Conservation (phyloP, 2,329 filamentous ascomycete species). For the Stagonosporopsis cucurbitacearum region DNA sequence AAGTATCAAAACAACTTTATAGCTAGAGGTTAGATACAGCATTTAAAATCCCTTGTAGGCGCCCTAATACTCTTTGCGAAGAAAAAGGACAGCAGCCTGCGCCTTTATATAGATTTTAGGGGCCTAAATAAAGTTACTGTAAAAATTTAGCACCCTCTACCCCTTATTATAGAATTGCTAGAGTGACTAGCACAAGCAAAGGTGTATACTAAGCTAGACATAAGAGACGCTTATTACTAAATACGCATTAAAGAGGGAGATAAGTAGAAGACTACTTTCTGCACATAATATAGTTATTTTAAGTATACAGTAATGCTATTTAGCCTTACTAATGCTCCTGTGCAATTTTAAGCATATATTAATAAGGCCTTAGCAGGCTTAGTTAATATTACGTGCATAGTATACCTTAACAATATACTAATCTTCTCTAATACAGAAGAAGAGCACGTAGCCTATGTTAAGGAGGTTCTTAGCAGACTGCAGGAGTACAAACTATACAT, state of each 20-base stretch:
- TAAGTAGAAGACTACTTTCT: background rate
- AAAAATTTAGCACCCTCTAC: background rate
- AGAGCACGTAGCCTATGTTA: background rate
- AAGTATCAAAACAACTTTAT: background rate
- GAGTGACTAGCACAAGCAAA: background rate
- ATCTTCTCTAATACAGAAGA: background rate
- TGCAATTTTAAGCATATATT: background rate
- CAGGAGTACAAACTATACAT: background rate
- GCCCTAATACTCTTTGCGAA: background rate
- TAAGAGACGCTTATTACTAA: background rate
- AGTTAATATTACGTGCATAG: background rate
- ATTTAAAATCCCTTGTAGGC: background rate
- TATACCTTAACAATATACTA: background rate
- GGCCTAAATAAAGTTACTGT: background rate
- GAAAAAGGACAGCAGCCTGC: background rate
- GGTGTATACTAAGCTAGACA: slow-evolving; percentile 1
- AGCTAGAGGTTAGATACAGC: background rate
- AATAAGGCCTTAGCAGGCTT: background rate
- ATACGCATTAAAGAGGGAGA: background rate
- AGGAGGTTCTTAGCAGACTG: background rate
- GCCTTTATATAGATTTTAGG: background rate
- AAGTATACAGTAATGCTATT: background rate
- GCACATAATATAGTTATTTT: background rate
- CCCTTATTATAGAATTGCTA: background rate
- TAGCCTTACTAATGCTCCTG: background rate